A percentile compares a stretch with the other conserved stretches of the same genome.
Evolutionary conservation across 139 green algal species (phyloP).

Genomic region (Micractinium conductrix): DNA sequence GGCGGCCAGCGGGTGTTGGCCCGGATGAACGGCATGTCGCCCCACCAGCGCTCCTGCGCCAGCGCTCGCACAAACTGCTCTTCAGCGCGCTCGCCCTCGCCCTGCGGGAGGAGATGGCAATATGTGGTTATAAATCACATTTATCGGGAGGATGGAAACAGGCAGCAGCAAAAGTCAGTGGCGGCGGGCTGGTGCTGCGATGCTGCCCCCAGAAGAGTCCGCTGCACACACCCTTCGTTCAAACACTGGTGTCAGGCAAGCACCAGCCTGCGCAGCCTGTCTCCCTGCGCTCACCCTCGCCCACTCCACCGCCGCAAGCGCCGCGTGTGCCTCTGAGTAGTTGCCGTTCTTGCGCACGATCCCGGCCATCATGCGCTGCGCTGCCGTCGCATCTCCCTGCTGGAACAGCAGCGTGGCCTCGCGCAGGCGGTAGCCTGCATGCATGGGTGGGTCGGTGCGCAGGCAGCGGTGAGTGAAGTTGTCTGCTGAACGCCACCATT

Average conservation of each 20-base stretch:
- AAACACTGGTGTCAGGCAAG: too few species aligned
- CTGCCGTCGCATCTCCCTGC: conserved; percentile 12
- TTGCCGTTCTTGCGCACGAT: conserved; percentile 33
- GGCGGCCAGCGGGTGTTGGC: conserved; percentile 28
- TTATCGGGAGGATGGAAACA: not conserved
- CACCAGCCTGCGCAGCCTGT: not conserved
- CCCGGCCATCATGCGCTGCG: conserved; percentile 15
- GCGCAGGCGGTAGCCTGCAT: conserved; percentile 41
- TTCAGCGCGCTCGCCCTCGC: conserved; percentile 4
- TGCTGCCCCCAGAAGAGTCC: too few species aligned
- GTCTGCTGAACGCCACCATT: too few species aligned
- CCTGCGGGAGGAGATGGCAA: not conserved
- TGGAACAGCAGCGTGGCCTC: conserved; percentile 45
- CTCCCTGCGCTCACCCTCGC: conserved; percentile 9
- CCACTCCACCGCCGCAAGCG: conserved; percentile 43
- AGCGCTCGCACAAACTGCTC: conserved; percentile 18
- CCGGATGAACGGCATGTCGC: conserved; percentile 3
- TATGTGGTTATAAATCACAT: not conserved
- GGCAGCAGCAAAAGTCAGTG: too few species aligned
- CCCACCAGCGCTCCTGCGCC: conserved; percentile 9
- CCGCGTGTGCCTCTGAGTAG: conserved; percentile 43
- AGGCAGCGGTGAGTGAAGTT: too few species aligned
- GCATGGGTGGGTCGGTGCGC: not conserved
- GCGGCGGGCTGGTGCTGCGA: too few species aligned
- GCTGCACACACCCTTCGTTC: too few species aligned